These are phyloP conservation scores for Aspergillus incahuasiensis DNA, from an alignment of 495 filamentous ascomycete species.

Conservation along the genomic window DNA sequence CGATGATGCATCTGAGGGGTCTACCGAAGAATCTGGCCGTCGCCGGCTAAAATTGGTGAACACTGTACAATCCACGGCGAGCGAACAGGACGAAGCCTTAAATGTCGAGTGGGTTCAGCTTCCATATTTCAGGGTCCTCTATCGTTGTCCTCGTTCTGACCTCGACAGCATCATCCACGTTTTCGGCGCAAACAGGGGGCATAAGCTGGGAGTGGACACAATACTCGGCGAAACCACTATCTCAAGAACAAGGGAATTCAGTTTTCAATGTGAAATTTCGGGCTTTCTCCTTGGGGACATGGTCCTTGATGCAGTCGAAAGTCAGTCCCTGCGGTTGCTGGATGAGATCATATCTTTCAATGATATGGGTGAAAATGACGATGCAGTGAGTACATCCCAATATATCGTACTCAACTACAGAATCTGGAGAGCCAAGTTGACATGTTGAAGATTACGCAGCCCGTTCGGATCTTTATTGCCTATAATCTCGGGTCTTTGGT, in stretches of 20 bases:
- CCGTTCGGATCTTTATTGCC: neutral
- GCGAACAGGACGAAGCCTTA: neutral
- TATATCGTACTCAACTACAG: too few relatives aligned
- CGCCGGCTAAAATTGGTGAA: neutral
- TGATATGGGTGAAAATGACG: neutral
- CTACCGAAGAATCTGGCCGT: neutral
- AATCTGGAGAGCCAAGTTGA: neutral
- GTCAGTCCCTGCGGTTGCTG: neutral
- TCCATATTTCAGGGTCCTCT: neutral
- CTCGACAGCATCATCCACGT: neutral
- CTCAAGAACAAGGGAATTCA: neutral
- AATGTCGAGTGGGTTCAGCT: neutral
- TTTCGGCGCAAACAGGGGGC: neutral
- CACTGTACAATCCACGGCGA: neutral
- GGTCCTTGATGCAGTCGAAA: neutral
- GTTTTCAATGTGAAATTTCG: neutral
- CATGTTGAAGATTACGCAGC: neutral
- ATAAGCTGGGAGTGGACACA: neutral
- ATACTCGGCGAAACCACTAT: neutral
- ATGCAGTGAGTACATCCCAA: neutral
- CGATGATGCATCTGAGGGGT: neutral
- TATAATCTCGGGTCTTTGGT: neutral
- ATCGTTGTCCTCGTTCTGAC: neutral
- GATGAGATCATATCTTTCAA: neutral
- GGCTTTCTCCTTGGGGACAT: neutral